Conservation (phyloP, 2,329 filamentous ascomycete genomes). For the Fusarium sp. region DNA sequence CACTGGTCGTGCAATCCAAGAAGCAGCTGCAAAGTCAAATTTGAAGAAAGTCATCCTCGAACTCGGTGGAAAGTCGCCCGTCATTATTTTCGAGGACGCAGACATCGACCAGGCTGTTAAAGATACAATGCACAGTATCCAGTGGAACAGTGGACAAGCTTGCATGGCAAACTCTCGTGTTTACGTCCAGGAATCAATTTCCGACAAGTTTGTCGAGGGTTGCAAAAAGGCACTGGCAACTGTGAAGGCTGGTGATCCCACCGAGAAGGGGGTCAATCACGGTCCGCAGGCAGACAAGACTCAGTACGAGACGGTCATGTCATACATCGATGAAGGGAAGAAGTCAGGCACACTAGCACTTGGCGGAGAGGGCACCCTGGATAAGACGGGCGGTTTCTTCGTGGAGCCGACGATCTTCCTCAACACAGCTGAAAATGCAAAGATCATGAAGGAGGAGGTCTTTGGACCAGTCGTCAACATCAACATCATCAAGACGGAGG, state of each 20-base stretch:
- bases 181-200: slow-evolving; percentile 68
- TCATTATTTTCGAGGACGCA: slow-evolving; percentile 72
- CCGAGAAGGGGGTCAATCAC: slow-evolving; percentile 8
- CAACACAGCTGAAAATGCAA: slow-evolving; percentile 48
- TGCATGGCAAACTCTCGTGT: slow-evolving; percentile 72
- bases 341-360: slow-evolving; percentile 12
- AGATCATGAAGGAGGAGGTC: slow-evolving; percentile 71
- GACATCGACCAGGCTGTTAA: slow-evolving; percentile 59
- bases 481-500: slow-evolving; percentile 57
- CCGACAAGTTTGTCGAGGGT: slow-evolving; percentile 40
- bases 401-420: slow-evolving; percentile 41
- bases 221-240: slow-evolving; percentile 20
- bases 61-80: slow-evolving; percentile 76
- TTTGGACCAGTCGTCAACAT: slow-evolving; percentile 75
- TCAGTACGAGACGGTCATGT: slow-evolving; percentile 30
- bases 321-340: slow-evolving; percentile 37
- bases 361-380: slow-evolving; percentile 25
- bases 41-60: slow-evolving; percentile 76
- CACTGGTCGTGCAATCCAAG: slow-evolving; percentile 80
- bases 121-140: slow-evolving; percentile 59
- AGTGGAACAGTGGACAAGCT: slow-evolving; percentile 68
- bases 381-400: slow-evolving; percentile 27
- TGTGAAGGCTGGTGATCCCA: slow-evolving; percentile 20
- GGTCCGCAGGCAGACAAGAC: slow-evolving; percentile 35
- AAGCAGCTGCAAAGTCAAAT: slow-evolving; percentile 73